Base-by-base conservation (phyloP, 768 basidiomycete species). In the Epithele typhae region DNA sequence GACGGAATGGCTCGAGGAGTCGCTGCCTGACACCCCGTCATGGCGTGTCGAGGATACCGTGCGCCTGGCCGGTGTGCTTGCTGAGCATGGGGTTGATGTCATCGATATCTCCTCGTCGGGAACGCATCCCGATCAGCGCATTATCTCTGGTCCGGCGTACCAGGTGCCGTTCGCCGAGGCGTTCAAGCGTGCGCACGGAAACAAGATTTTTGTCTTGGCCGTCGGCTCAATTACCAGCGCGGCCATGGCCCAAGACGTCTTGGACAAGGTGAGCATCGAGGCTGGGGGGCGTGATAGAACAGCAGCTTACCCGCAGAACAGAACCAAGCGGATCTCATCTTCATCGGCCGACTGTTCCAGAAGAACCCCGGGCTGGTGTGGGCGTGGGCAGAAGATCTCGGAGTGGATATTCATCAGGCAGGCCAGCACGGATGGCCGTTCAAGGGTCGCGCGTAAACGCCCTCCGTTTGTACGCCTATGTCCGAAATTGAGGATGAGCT, bases 91-190 rank as follows among this genome's bases (percentile, higher is more conserved):
- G 5, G 74, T 90, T 42, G 89, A 90, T 61, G 68, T 91, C 27
- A 63, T 91, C 38, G 88, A 91, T 52, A 74, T 86, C 25, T 84
- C 82, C 4, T 71, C 73, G 0, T 85, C 80, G 3, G 90, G 87
- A 1, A 79, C 73, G 40, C 65, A 72, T 48, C 58, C 70, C 1
- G 54, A 58, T 22, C 77, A 78, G 47, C 24, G 35, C 15, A 42
- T 55, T 82, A 0, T 67, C 72, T 79, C 43, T 59, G 49, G 42
- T 22, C 49, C 49, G 4, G 53, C 44, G 15, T 54, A 54, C 42
- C 53, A 54, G 44, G 49, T 49, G 19, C 53, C 38, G 14, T 48
- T 54, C 37, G 37, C 53, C 12, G 53, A 47, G 43, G 45, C 44
- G 9, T 76, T 78, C 40, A 76, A 78, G 56, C 60, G 72, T 40